phyloP scores from a whole-genome alignment of 768 basidiomycete species.

The Lentinula guzmanii region DNA sequence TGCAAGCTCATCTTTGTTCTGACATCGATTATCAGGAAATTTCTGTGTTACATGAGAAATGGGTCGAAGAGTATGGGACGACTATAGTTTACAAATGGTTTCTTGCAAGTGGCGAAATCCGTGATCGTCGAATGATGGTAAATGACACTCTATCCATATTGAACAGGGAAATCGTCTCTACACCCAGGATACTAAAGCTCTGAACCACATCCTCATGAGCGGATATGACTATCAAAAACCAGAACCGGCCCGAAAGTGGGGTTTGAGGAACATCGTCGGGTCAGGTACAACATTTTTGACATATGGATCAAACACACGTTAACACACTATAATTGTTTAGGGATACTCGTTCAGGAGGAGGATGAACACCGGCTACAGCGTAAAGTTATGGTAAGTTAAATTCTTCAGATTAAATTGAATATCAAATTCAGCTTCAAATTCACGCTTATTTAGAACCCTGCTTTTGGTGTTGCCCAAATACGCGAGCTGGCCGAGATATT shows the following conservation, averaged over 20 bases:
- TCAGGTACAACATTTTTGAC: constrained; percentile 17
- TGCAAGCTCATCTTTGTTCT: not conserved
- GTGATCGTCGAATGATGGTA: no score
- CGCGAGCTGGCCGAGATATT: constrained; percentile 29
- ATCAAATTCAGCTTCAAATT: not conserved
- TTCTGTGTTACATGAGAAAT: constrained; percentile 20
- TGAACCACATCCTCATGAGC: constrained; percentile 42
- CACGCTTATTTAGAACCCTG: constrained; percentile 31
- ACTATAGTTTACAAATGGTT: constrained; percentile 25
- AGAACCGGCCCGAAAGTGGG: constrained; percentile 13
- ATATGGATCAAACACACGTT: not conserved
- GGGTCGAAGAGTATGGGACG: constrained; percentile 29
- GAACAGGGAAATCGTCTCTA: constrained; percentile 27
- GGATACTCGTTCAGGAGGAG: constrained; percentile 45
- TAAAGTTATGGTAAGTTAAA: constrained; percentile 31
- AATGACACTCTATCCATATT: not conserved
- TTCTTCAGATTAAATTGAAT: no score
- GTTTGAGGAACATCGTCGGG: constrained; percentile 24
- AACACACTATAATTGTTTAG: constrained; percentile 19
- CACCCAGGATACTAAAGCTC: constrained; percentile 40
- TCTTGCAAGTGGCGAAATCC: constrained; percentile 20
- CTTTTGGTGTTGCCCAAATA: constrained; percentile 37
- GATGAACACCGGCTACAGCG: constrained; percentile 41
- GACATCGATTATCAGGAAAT: constrained; percentile 10
- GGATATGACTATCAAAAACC: constrained; percentile 36